A percentile compares a stretch with the other conserved stretches of the same genome.
Evolutionary conservation across 2,329 filamentous ascomycete genomes (phyloP).

Genomic region (Onygenales sp.): DNA sequence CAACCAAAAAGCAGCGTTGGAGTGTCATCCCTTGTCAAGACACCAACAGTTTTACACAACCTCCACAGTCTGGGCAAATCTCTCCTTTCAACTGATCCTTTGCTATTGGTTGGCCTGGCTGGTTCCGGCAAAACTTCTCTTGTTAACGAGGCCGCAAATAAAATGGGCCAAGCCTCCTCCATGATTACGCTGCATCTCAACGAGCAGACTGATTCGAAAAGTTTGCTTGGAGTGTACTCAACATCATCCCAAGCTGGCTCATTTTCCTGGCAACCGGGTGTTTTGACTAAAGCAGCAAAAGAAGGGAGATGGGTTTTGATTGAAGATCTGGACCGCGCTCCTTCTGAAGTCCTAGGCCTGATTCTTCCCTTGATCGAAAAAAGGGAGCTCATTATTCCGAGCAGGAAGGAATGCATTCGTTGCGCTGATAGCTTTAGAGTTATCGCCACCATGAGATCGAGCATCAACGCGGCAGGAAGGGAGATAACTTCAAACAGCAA

Average conservation of each 20-base stretch:
- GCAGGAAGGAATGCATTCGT: conserved; percentile 72
- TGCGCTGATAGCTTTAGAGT: conserved; percentile 81
- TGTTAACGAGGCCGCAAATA: conserved; percentile 69
- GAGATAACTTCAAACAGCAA: conserved; percentile 57
- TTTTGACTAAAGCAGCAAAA: conserved; percentile 83
- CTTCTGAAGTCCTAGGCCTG: conserved; percentile 88
- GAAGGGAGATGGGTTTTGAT: conserved; percentile 96
- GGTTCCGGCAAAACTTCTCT: conserved; percentile 87
- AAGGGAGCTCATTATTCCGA: conserved; percentile 82
- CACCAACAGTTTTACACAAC: conserved; percentile 63
- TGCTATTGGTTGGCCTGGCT: conserved; percentile 72
- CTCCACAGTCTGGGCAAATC: conserved; percentile 58
- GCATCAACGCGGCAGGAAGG: conserved; percentile 55
- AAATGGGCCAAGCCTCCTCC: conserved; percentile 65
- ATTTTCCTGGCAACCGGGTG: conserved; percentile 85
- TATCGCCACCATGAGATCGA: conserved; percentile 79
- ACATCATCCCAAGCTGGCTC: conserved; percentile 79
- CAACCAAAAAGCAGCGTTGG: conserved; percentile 32
- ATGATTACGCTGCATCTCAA: conserved; percentile 96
- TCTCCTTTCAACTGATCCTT: conserved; percentile 58
- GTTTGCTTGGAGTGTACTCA: conserved; percentile 88
- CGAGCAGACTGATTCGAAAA: conserved; percentile 96
- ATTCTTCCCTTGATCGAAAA: conserved; percentile 86
- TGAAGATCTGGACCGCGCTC: conserved; percentile 90
- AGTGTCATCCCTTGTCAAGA: conserved; percentile 53